These are phyloP conservation scores for Meyerozyma carpophila DNA, from an alignment of 1,139 yeast species.

Conservation along the genomic window DNA sequence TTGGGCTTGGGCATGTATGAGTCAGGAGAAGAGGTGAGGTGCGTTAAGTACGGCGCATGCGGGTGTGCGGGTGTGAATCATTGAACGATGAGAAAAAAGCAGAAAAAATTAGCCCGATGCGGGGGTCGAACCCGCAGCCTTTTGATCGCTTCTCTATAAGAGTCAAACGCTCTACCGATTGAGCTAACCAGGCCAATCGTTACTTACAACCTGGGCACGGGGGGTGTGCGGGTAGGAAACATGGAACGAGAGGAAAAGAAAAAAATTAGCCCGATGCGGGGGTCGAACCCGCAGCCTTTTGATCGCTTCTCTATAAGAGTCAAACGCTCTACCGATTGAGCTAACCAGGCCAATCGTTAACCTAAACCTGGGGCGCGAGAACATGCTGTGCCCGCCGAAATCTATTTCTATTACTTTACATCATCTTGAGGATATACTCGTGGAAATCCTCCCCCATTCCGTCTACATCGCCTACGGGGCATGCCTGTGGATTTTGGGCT, in stretches of 20 bases:
- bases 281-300: conserved; percentile 20
- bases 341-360: conserved; percentile 17
- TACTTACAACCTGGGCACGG: neutral
- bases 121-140: conserved; percentile 21
- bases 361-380: neutral
- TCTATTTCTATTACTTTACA: neutral
- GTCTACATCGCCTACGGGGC: neutral
- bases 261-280: conserved; percentile 15
- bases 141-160: conserved; percentile 17
- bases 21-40: too few relatives aligned
- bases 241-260: conserved; percentile 1
- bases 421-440: neutral
- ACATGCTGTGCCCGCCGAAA: neutral
- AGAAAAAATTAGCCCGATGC: conserved; percentile 13
- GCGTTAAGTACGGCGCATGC: too few relatives aligned
- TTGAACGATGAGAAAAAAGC: neutral
- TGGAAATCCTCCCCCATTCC: neutral
- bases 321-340: conserved; percentile 26
- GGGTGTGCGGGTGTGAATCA: neutral
- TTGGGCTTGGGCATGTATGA: neutral
- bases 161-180: conserved; percentile 26
- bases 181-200: conserved; percentile 20
- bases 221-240: too few relatives aligned
- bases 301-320: conserved; percentile 19
- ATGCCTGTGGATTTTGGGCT: neutral